phyloP scores from a whole-genome alignment of 805 yeast species.

The Metschnikowia lochheadii region DNA sequence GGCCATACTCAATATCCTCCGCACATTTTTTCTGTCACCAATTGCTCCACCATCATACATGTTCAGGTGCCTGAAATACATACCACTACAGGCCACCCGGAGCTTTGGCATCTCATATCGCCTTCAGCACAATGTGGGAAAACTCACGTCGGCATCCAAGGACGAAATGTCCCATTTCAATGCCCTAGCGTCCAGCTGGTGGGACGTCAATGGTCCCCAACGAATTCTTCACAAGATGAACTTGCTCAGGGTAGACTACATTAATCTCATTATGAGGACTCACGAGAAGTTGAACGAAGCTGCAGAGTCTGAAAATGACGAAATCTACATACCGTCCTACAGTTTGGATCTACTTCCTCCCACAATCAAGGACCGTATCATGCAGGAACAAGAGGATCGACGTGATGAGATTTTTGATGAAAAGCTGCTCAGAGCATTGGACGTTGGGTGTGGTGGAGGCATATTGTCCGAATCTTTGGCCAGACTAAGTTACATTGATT shows the following conservation, averaged over 20 bases:
- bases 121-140: constrained; percentile 3
- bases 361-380: constrained; percentile 45
- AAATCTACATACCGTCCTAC: constrained; percentile 75
- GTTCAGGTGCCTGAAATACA: constrained; percentile 6
- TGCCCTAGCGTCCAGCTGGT: constrained; percentile 91
- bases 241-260: constrained; percentile 80
- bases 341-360: constrained; percentile 62
- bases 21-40: constrained; percentile 4
- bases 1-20: constrained; percentile 1
- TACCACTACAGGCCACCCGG: constrained; percentile 5
- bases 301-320: constrained; percentile 32
- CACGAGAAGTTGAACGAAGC: constrained; percentile 40
- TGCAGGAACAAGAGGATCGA: constrained; percentile 46
- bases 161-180: constrained; percentile 81
- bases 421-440: constrained; percentile 56
- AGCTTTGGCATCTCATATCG: constrained; percentile 4
- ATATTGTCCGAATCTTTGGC: constrained; percentile 84
- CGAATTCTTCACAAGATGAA: constrained; percentile 94
- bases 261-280: constrained; percentile 53
- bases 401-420: constrained; percentile 33
- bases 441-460: constrained; percentile 99
- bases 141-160: constrained; percentile 41
- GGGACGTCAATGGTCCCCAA: constrained; percentile 94
- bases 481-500: constrained; percentile 55
- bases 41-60: constrained; percentile 5